Evolutionary conservation across 164 flowering plant genomes (phyloP), one percentile per base, ranked within the genome.

Genomic region (Paratinospora sagittata): DNA sequence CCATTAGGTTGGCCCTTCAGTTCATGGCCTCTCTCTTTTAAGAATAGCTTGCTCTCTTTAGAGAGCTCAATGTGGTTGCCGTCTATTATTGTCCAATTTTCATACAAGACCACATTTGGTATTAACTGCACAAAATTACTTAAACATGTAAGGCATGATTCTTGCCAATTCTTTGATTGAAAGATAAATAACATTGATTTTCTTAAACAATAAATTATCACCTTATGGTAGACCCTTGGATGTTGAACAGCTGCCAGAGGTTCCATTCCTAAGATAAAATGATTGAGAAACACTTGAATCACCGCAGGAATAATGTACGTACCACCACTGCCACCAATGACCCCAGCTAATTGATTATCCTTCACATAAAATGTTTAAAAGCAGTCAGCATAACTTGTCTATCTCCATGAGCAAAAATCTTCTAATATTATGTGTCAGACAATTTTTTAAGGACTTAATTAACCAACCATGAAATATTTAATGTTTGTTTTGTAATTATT

Each of bases 281-380:
- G 83, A 78, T 91, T 93, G 0, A 96, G 72, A 57, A 93, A 91
- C 41, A 91, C 90, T 65, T 93, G 97, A 58, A 73, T 57, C 8
- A 93, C 93, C 27, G 97, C 97, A 0, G 95, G 90, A 43, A 87
- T 85, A 26, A 93, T 96, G 72, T 74, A 21, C 34, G 87, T 12
- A 3, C 99, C 98, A 7, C 98, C 98, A 70, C 95, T 89, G 0
- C 90, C 98, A 1, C 99, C 98, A 23, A 91, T 63, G 0, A 84
- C 97, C 27, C 95, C 99, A 1, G 77, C 89, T 66, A 93, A 45
- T 55, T 89, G 88, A 72, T 82, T 78, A 73, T 87, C 95, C 98
- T 96, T 85, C 74, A 69, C 10, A 66, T 36, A 34, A 34, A 66
- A 2, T 12, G 33, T 11, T 62, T 27, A 11, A 62, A 16, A n/a